phyloP scores from a whole-genome alignment of 75 land plant genomes.

The Pinus taeda region DNA sequence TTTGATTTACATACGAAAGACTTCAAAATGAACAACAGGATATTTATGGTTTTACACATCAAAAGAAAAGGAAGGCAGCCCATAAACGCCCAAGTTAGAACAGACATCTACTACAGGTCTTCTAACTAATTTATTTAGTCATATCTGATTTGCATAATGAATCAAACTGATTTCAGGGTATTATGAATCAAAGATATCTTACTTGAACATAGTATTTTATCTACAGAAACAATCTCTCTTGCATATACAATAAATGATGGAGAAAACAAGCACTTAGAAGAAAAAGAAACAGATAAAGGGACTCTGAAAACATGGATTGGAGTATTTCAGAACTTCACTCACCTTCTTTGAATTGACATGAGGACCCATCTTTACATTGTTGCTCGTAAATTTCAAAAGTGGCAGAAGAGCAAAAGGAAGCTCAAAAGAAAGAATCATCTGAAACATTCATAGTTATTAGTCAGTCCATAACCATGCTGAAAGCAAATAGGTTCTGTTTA shows the following conservation, averaged over 20 bases:
- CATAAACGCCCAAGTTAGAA: no score
- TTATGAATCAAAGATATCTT: not conserved
- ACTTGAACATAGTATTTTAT: not conserved
- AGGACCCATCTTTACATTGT: constrained; percentile 40
- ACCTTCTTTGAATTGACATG: constrained; percentile 19
- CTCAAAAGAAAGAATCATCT: constrained; percentile 42
- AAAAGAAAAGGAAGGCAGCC: no score
- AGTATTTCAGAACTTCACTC: not conserved
- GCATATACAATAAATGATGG: not conserved
- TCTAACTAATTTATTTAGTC: no score
- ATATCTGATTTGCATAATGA: no score
- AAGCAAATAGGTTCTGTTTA: not conserved
- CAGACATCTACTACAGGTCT: no score
- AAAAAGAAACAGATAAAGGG: not conserved
- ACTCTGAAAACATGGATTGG: not conserved
- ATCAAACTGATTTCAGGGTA: no score
- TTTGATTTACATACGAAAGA: no score
- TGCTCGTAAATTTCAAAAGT: constrained; percentile 44
- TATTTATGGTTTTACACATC: no score
- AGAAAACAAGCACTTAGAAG: not conserved
- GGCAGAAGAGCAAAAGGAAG: constrained; percentile 43
- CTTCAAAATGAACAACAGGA: no score
- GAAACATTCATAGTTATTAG: not conserved
- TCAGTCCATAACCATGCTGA: not conserved
- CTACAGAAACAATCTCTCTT: not conserved